Percentiles rank a stretch among this genome's conserved stretches.
phyloP scores from a whole-genome alignment of 257 asterid species.

The Lycium ferocissimum region DNA sequence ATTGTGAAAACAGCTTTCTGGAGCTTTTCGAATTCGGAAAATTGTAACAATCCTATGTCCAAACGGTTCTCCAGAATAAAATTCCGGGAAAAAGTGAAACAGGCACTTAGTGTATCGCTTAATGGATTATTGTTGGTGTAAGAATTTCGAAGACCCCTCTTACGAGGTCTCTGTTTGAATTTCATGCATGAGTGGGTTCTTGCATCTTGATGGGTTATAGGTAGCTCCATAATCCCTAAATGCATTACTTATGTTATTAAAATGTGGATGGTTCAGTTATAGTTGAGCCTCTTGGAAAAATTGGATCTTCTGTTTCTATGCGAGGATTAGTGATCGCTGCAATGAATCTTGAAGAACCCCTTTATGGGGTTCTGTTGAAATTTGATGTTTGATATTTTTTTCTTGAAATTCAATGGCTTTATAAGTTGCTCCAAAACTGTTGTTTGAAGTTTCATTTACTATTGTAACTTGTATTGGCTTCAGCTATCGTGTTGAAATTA shows the following conservation, averaged over 20 bases:
- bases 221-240: neutral
- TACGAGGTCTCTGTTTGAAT: neutral
- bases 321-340: neutral
- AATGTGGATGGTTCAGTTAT: neutral
- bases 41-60: too few relatives aligned
- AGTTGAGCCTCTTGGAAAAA: neutral
- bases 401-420: neutral
- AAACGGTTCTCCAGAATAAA: too few relatives aligned
- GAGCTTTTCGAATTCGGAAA: too few relatives aligned
- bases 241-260: neutral
- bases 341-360: neutral
- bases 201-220: neutral
- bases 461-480: neutral
- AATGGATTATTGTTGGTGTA: neutral
- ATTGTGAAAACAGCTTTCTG: too few relatives aligned
- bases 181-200: neutral
- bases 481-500: neutral
- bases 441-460: neutral
- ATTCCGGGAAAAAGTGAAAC: too few relatives aligned
- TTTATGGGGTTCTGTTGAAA: neutral
- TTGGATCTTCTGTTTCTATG: neutral
- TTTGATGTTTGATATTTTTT: neutral
- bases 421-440: neutral
- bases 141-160: neutral
- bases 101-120: too few relatives aligned